Evolutionary conservation across 345 rosid genomes (phyloP), one percentile per base, ranked within the genome.

Genomic region (Eucalyptus microcorys): DNA sequence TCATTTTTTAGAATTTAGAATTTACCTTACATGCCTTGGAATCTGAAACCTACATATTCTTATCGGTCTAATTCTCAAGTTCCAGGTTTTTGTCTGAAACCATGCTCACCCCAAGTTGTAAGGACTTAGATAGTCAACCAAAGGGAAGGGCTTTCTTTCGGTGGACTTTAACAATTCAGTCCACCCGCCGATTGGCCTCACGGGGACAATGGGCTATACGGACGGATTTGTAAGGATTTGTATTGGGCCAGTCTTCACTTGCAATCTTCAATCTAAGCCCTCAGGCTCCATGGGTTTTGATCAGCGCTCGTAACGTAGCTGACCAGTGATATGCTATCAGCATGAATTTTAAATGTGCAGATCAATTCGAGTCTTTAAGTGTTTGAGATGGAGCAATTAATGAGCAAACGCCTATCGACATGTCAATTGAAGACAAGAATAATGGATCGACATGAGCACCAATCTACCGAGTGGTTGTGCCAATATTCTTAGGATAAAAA

Each of bases 1-100:
- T 49, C 17, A 49, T 5, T 5, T 14, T 5, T 49, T 49, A 2
- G 50, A 49, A 49, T 49, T 5, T 2, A 2, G 2, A 49, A 49
- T 49, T 5, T 49, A 48, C 15, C 49, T 48, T 14, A 4, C 6
- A 5, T 14, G 14, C 1, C 49, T 14, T 14, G 2, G 1, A 48
- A 48, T 48, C 0, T 48, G 1, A 2, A 48, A 13, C 2, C 5
- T 1, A 13, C 0, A 48, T 0, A 2, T 48, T 13, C 6, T 4
- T 13, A 1, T 13, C 15, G 1, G 1, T 48, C 15, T 4, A 0
- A 15, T 48, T 13, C 15, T 48, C 14, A 48, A 48, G 14, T 4
- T 48, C 2, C 5, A 11, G 1, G 5, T 48, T 48, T 4, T 48
- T 11, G 0, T 48, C 1, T 48, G 1, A 48, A 48, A 11, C 2